phyloP scores from a whole-genome alignment of 345 rosid species.

The Aegle marmelos region DNA sequence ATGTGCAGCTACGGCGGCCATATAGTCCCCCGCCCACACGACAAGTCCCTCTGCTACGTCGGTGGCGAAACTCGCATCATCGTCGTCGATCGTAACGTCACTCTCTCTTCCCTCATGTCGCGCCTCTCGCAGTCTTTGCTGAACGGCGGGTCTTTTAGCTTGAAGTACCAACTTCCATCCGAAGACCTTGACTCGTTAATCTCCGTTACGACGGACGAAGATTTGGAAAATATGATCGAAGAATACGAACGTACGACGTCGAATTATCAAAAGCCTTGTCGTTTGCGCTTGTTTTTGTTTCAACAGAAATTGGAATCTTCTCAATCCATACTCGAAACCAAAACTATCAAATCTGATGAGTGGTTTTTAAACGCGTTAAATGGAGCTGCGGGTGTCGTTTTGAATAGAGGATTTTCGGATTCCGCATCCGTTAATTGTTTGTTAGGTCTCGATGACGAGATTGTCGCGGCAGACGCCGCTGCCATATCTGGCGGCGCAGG shows the following conservation, averaged over 20 bases:
- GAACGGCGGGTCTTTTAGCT: slow-evolving; percentile 59
- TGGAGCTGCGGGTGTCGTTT: slow-evolving; percentile 41
- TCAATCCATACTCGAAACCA: slow-evolving; percentile 66
- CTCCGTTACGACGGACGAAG: slow-evolving; percentile 90
- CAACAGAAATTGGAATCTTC: slow-evolving; percentile 65
- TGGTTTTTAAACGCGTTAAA: slow-evolving; percentile 91
- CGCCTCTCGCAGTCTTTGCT: slow-evolving; percentile 70
- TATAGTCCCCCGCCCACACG: slow-evolving; percentile 89
- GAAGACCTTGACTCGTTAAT: slow-evolving; percentile 94
- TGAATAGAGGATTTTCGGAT: slow-evolving; percentile 73
- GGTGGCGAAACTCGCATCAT: slow-evolving; percentile 93
- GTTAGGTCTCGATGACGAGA: slow-evolving; percentile 68
- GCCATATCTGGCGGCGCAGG: slow-evolving; percentile 29
- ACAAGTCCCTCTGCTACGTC: slow-evolving; percentile 77
- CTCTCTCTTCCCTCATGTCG: slow-evolving; percentile 51
- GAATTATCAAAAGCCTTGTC: slow-evolving; percentile 42
- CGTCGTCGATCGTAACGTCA: slow-evolving; percentile 68
- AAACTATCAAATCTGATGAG: slow-evolving; percentile 56
- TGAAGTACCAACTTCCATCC: slow-evolving; percentile 89
- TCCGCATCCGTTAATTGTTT: slow-evolving; percentile 69
- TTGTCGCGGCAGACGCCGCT: slow-evolving; percentile 17
- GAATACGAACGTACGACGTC: slow-evolving; percentile 77
- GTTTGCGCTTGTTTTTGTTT: slow-evolving; percentile 86
- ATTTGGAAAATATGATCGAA: slow-evolving; percentile 93
- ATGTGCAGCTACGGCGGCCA: slow-evolving; percentile 96